A percentile compares a stretch with the other conserved stretches of the same genome.
phyloP scores from a whole-genome alignment of 805 yeast genomes.

The Nakazawaea anatomiae region DNA sequence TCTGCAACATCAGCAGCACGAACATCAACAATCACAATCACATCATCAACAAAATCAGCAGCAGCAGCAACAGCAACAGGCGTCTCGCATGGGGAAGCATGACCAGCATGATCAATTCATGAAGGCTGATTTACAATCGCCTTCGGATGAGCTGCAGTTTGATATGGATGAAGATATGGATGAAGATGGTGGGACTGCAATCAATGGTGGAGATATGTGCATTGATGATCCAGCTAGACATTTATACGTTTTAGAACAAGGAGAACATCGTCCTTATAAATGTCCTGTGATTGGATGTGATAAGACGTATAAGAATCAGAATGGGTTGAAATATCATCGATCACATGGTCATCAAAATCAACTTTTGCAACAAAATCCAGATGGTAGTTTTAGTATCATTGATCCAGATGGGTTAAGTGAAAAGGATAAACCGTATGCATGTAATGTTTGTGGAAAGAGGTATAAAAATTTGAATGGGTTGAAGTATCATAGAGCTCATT shows the following conservation, averaged over 20 bases:
- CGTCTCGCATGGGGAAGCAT: background rate
- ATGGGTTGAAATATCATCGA: conserved; percentile 93
- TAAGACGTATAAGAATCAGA: conserved; percentile 94
- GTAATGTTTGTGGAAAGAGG: conserved; percentile 97
- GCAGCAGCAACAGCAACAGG: conserved; percentile 2
- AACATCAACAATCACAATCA: conserved; percentile 14
- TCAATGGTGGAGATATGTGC: conserved; percentile 43
- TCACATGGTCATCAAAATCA: conserved; percentile 97
- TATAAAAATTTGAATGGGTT: conserved; percentile 94
- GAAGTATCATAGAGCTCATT: conserved; percentile 95
- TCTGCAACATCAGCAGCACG: conserved; percentile 16
- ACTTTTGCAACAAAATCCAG: conserved; percentile 81
- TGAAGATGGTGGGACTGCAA: conserved; percentile 34
- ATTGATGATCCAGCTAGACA: conserved; percentile 97
- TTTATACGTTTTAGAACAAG: conserved; percentile 84
- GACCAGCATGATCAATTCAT: conserved; percentile 4
- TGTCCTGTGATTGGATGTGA: conserved; percentile 99
- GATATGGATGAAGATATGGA: conserved; percentile 35
- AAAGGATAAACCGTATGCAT: conserved; percentile 95
- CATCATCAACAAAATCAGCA: background rate
- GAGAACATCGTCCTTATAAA: conserved; percentile 90
- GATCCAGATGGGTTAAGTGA: conserved; percentile 97
- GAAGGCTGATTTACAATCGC: background rate
- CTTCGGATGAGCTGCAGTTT: conserved; percentile 18
- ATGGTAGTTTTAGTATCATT: conserved; percentile 86